A percentile compares a stretch with the other conserved stretches of the same genome.
These are phyloP conservation scores for Funneliformis mosseae DNA, from an alignment of 192 early-diverging fungal genomes.

Conservation along the genomic window DNA sequence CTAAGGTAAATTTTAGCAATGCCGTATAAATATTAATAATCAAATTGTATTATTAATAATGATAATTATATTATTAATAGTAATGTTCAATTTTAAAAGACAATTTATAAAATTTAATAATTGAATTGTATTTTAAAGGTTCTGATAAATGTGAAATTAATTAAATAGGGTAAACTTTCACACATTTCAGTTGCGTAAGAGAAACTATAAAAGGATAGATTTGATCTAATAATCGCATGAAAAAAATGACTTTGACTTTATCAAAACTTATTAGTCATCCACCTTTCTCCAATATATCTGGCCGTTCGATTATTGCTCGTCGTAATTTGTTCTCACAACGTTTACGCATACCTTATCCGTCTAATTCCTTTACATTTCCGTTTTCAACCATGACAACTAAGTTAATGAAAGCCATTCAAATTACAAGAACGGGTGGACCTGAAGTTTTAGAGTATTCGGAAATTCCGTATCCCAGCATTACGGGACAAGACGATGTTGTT, in stretches of 20 bases:
- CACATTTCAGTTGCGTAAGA: no score
- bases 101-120: no score
- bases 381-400: conserved; percentile 14
- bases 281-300: background rate
- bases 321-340: background rate
- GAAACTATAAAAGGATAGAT: background rate
- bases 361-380: background rate
- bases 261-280: background rate
- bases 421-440: conserved; percentile 57
- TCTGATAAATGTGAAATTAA: no score
- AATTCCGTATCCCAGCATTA: conserved; percentile 32
- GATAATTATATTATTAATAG: no score
- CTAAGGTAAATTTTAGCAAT: no score
- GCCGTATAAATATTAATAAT: no score
- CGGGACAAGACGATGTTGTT: conserved; percentile 54
- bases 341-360: background rate
- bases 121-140: no score
- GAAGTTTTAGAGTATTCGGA: conserved; percentile 56
- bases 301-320: background rate
- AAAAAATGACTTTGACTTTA: background rate
- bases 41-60: no score
- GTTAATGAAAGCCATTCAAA: conserved; percentile 47
- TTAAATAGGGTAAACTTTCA: no score
- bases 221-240: background rate
- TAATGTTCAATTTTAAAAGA: no score